Conservation (phyloP, 164 flowering plant species). For the Annona squamosa region DNA sequence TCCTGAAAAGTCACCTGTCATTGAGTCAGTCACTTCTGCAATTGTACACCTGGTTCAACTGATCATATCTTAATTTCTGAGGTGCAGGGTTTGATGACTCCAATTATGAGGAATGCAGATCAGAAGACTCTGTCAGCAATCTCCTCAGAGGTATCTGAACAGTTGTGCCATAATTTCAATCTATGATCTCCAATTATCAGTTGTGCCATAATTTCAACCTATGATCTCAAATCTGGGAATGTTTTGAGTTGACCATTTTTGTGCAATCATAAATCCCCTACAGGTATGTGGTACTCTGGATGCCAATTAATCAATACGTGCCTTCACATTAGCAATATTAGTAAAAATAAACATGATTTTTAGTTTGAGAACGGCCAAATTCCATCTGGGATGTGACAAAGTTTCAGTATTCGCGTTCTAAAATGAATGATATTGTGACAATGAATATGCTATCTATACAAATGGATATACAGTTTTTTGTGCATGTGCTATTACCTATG, state of each 20-base stretch:
- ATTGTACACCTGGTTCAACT: neutral
- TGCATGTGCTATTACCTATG: too few relatives aligned
- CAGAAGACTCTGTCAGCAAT: slow-evolving; percentile 82
- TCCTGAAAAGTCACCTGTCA: too few relatives aligned
- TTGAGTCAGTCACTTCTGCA: neutral
- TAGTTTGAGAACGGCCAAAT: too few relatives aligned
- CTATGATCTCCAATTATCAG: neutral
- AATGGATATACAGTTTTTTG: too few relatives aligned
- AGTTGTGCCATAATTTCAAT: neutral
- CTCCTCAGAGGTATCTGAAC: slow-evolving; percentile 61
- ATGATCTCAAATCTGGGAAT: slow-evolving; percentile 93
- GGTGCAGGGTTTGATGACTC: slow-evolving; percentile 97
- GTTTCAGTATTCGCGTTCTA: too few relatives aligned
- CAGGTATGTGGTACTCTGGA: slow-evolving; percentile 42
- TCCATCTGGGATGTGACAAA: too few relatives aligned
- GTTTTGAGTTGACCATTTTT: slow-evolving; percentile 93
- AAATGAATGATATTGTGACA: too few relatives aligned
- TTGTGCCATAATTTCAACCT: neutral
- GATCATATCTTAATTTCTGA: neutral
- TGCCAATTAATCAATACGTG: neutral
- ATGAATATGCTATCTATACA: too few relatives aligned
- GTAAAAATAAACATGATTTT: too few relatives aligned
- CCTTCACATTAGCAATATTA: too few relatives aligned
- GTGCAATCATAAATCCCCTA: slow-evolving; percentile 97
- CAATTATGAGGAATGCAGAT: slow-evolving; percentile 89